Evolutionary conservation across 108 stramenopile genomes (phyloP), one percentile per base, ranked within the genome.

Genomic region (Craspedostauros australis): DNA sequence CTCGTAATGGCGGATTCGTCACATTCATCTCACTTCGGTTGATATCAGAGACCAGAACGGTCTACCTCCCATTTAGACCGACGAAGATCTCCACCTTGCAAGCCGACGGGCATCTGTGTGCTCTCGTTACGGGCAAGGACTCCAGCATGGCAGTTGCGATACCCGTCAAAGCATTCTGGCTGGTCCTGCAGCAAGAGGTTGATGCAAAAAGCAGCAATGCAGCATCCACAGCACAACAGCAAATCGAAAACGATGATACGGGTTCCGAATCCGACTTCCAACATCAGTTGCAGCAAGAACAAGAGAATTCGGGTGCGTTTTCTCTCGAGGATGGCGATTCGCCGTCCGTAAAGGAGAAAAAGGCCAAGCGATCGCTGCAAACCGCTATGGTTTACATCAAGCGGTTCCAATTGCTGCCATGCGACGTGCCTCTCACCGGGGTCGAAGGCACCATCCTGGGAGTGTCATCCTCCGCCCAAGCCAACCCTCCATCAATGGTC

Each of bases 61-160:
- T 91, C 30, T 86, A 73, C 56, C 40, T 88, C 33, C 80, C 84
- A 12, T 91, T 88, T 75, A 72, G 68, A 19, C 82, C 84, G 1
- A 50, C 45, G 2, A 48, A 40, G 1, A 46, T 84, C 14, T 63
- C 79, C 81, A 83, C 9, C 36, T 86, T 4, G 46, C 45, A 29
- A 68, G 21, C 88, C 79, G 84, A 28, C 66, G 42, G 68, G 58
- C 1, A 70, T 73, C 70, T 64, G 74, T 41, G 77, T 81, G 31
- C 42, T 88, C 41, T 77, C 29, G 51, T 77, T 27, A 45, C 78
- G 5, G 88, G 82, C 51, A 60, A 76, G 24, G 44, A 60, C 28
- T 45, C 63, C 45, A 51, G 59, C 23, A 31, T 74, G 30, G 37
- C 60, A 11, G 54, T 73, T 61, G 59, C 64, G 45, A 34, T 60